These are phyloP conservation scores for Trichoderma parareesei DNA, from an alignment of 495 filamentous ascomycete genomes.

Conservation along the genomic window DNA sequence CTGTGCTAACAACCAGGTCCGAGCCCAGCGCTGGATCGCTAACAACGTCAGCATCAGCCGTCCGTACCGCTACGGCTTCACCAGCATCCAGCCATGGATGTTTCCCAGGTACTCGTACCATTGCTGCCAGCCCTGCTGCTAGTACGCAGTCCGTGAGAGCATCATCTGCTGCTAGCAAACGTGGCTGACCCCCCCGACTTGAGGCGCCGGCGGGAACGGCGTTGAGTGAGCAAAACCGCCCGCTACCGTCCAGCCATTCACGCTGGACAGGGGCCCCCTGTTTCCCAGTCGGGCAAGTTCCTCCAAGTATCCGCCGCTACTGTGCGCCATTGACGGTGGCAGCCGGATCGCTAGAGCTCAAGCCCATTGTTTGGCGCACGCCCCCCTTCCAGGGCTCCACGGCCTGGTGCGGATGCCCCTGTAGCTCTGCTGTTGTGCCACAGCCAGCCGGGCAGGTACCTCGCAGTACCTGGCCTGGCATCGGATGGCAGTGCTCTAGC, in stretches of 20 bases:
- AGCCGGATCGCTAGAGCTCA: not conserved
- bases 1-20: too few relatives aligned
- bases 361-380: not conserved
- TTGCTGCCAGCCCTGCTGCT: too few relatives aligned
- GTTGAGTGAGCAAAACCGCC: slow-evolving; percentile 2
- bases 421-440: too few relatives aligned
- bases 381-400: not conserved
- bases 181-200: not conserved
- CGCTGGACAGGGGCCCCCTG: not conserved
- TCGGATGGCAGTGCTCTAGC: too few relatives aligned
- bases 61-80: too few relatives aligned
- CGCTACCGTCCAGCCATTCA: not conserved
- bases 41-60: too few relatives aligned
- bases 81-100: too few relatives aligned
- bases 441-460: too few relatives aligned
- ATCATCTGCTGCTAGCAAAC: not conserved
- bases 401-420: too few relatives aligned
- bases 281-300: not conserved
- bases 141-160: not conserved
- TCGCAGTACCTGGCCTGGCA: too few relatives aligned
- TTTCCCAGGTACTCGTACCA: too few relatives aligned
- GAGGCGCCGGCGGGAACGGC: not conserved
- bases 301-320: not conserved
- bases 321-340: not conserved
- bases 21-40: too few relatives aligned